These are phyloP conservation scores for Candida ortonii DNA, from an alignment of 805 yeast species.

Conservation along the genomic window DNA sequence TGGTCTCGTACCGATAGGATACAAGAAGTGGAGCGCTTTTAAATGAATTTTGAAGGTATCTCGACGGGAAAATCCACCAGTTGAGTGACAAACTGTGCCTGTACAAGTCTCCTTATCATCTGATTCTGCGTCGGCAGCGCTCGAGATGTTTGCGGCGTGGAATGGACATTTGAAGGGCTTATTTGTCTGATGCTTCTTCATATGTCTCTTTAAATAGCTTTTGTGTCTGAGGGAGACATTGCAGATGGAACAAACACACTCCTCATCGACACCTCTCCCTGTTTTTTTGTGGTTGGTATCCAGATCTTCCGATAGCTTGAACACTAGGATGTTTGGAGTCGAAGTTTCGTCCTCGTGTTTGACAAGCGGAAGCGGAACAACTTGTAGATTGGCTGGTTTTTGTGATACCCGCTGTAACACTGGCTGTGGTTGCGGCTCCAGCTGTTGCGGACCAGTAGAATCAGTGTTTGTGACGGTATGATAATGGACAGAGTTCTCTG, in stretches of 20 bases:
- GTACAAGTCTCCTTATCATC: conserved; percentile 1
- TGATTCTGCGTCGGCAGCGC: conserved; percentile 16
- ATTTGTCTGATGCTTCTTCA: conserved; percentile 47
- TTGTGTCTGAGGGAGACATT: conserved; percentile 47
- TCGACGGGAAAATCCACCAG: conserved; percentile 57
- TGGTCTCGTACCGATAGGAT: conserved; percentile 53
- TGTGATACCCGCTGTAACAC: background rate
- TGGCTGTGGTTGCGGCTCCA: background rate
- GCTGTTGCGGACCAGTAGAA: background rate
- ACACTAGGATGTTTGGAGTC: too few relatives aligned
- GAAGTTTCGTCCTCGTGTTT: conserved; percentile 4
- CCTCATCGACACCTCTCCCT: conserved; percentile 7
- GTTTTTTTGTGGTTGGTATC: background rate
- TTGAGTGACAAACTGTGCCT: conserved; percentile 49
- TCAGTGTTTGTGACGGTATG: background rate
- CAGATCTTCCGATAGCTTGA: too few relatives aligned
- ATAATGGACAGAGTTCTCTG: conserved; percentile 5
- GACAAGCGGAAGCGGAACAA: conserved; percentile 1
- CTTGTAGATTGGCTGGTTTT: background rate
- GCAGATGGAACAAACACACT: conserved; percentile 48
- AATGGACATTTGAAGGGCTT: conserved; percentile 58
- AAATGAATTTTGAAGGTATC: conserved; percentile 60
- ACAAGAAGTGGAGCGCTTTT: conserved; percentile 53
- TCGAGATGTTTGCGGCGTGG: conserved; percentile 29
- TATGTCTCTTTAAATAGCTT: conserved; percentile 54